Conservation (phyloP, 2,329 filamentous ascomycete genomes). For the Tolypocladium guangdongense region DNA sequence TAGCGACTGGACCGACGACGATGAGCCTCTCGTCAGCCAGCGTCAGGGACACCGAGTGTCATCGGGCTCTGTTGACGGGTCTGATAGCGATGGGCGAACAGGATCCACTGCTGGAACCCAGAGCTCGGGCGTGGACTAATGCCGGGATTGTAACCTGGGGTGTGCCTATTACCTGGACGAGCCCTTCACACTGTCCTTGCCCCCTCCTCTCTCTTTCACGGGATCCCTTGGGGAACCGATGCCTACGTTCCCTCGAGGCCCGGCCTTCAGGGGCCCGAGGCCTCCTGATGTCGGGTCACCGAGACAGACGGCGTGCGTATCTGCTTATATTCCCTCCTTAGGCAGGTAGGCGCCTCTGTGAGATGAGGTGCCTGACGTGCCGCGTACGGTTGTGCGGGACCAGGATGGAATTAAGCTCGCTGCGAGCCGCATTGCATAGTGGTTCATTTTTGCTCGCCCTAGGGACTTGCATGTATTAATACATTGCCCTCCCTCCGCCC, state of each 20-base stretch:
- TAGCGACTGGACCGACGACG: conserved; percentile 46
- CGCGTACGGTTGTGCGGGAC: not conserved
- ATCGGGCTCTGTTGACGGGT: not conserved
- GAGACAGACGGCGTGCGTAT: not conserved
- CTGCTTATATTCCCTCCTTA: not conserved
- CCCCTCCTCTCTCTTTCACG: not conserved
- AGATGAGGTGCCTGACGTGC: not conserved
- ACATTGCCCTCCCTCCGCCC: not conserved
- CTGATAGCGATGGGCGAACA: not conserved
- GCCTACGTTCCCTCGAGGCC: not conserved
- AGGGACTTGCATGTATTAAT: not conserved
- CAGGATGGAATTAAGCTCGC: not conserved
- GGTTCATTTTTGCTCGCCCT: not conserved
- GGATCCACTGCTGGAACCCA: not conserved
- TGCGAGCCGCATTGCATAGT: not conserved
- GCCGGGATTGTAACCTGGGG: not conserved
- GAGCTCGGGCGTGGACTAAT: not conserved
- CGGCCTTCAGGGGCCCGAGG: not conserved
- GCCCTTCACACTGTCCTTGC: not conserved
- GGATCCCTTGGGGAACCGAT: not conserved
- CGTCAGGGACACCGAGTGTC: not conserved
- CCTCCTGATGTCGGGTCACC: not conserved
- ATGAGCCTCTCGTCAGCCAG: not conserved
- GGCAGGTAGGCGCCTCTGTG: not conserved
- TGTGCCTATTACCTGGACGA: not conserved